phyloP scores from a whole-genome alignment of 495 filamentous ascomycete genomes.

The Podospora didyma region DNA sequence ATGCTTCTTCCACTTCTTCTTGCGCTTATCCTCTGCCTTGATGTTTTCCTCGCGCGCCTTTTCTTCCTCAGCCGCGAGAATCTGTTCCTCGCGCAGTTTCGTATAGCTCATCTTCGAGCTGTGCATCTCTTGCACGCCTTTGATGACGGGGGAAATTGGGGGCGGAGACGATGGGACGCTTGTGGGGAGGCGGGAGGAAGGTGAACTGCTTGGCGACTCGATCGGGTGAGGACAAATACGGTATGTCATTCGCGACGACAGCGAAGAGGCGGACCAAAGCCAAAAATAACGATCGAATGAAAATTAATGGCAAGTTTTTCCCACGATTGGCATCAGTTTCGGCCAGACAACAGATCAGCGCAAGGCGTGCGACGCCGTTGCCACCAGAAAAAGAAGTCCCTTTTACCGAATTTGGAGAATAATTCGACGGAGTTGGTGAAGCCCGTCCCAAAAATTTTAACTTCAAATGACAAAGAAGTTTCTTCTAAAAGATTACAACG shows the following conservation, averaged over 20 bases:
- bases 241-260: not conserved
- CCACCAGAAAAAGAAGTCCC: no score
- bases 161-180: slow-evolving; percentile 44
- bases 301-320: no score
- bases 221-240: slow-evolving; percentile 23
- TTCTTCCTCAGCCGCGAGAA: slow-evolving; percentile 51
- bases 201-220: slow-evolving; percentile 22
- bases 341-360: no score
- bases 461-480: no score
- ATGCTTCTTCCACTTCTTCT: slow-evolving; percentile 44
- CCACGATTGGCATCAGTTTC: no score
- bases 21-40: slow-evolving; percentile 43
- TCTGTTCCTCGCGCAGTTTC: slow-evolving; percentile 35
- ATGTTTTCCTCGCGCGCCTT: slow-evolving; percentile 44
- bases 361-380: no score
- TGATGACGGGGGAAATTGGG: slow-evolving; percentile 3
- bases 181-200: slow-evolving; percentile 36
- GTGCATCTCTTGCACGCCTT: slow-evolving; percentile 4
- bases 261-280: no score
- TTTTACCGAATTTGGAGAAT: no score
- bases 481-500: no score
- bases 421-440: no score
- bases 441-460: no score
- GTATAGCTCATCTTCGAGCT: slow-evolving; percentile 35
- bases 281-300: no score